Percentiles rank a stretch among this genome's conserved stretches.
phyloP scores from a whole-genome alignment of 371 early-diverging fungal species.

The Saksenaea vasiformis region DNA sequence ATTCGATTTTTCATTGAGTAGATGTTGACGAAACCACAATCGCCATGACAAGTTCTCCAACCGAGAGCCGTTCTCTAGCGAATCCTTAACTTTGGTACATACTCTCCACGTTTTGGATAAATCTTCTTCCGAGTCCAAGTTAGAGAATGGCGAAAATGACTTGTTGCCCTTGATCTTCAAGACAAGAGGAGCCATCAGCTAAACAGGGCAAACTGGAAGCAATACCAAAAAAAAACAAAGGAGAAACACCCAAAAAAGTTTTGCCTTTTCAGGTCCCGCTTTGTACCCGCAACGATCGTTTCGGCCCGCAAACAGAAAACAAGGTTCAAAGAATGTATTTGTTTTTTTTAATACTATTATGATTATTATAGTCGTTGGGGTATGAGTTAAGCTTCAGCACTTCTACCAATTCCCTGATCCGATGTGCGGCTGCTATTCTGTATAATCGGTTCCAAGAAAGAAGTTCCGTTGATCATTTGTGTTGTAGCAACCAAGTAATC shows the following conservation, averaged over 20 bases:
- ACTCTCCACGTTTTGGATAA: constrained; percentile 80
- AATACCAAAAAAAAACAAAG: constrained; percentile 6
- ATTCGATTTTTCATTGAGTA: constrained; percentile 53
- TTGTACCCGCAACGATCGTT: background rate
- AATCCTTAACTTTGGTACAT: constrained; percentile 87
- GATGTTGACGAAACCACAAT: constrained; percentile 68
- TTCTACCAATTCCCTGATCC: constrained; percentile 7
- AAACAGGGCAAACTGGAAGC: background rate
- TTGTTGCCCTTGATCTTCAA: constrained; percentile 79
- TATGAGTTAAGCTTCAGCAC: background rate
- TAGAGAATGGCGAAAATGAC: constrained; percentile 72
- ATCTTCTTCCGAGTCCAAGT: constrained; percentile 73
- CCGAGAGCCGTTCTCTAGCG: constrained; percentile 82
- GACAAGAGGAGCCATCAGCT: constrained; percentile 73
- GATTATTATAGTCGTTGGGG: background rate
- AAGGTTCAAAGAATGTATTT: background rate
- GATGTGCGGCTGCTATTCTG: constrained; percentile 22
- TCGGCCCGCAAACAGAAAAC: background rate
- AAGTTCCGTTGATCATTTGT: constrained; percentile 82
- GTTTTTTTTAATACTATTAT: too few relatives aligned
- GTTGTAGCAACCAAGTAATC: constrained; percentile 88
- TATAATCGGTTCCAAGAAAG: constrained; percentile 65
- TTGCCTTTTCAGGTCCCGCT: constrained; percentile 3
- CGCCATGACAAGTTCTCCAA: constrained; percentile 92
- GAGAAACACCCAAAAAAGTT: constrained; percentile 7